Evolutionary conservation across 805 yeast genomes (phyloP).

Genomic region (Metschnikowia rubicola): DNA sequence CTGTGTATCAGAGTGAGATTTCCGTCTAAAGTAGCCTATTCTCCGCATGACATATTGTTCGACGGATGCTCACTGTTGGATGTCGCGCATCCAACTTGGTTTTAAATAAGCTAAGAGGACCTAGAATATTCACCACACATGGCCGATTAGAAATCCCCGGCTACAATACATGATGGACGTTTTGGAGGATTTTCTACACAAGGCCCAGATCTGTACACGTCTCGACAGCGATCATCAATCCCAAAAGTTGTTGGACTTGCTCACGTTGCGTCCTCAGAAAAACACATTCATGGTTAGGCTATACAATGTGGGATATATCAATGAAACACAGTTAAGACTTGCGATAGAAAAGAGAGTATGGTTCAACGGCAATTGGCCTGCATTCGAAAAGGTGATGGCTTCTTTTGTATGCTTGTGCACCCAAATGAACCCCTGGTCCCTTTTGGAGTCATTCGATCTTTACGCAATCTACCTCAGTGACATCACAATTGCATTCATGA

Average conservation of each 20-base stretch:
- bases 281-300: slow-evolving; percentile 27
- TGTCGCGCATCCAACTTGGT: no score
- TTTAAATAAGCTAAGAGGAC: no score
- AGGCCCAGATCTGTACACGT: slow-evolving; percentile 28
- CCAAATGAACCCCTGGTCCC: slow-evolving; percentile 53
- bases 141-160: not conserved
- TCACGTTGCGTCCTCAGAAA: slow-evolving; percentile 23
- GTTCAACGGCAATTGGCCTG: slow-evolving; percentile 39
- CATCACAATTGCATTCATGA: slow-evolving; percentile 47
- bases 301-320: slow-evolving; percentile 19
- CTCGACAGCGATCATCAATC: slow-evolving; percentile 22
- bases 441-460: slow-evolving; percentile 52
- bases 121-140: not conserved
- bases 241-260: slow-evolving; percentile 18
- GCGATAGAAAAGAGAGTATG: slow-evolving; percentile 22
- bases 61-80: no score
- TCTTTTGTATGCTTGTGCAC: slow-evolving; percentile 47
- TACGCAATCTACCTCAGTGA: slow-evolving; percentile 46
- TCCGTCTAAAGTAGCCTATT: no score
- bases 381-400: slow-evolving; percentile 43
- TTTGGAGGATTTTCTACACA: slow-evolving; percentile 23
- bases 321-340: slow-evolving; percentile 16
- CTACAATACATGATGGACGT: slow-evolving; percentile 18
- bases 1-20: no score
- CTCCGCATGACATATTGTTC: no score